phyloP scores from a whole-genome alignment of 2,329 filamentous ascomycete species.

The Aureobasidium zeae region DNA sequence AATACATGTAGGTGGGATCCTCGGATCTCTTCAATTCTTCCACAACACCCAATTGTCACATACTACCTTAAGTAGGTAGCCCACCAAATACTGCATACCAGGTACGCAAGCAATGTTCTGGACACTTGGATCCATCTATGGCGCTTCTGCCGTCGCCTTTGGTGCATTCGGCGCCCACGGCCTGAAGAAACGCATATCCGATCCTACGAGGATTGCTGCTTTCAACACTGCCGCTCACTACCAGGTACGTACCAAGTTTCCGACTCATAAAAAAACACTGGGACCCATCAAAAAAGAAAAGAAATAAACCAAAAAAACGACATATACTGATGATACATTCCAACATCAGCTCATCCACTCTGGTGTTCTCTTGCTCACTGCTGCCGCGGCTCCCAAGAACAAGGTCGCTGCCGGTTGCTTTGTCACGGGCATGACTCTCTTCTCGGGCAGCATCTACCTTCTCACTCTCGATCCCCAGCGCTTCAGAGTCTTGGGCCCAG shows the following conservation, averaged over 20 bases:
- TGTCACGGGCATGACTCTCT: constrained; percentile 57
- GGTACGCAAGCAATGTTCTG: constrained; percentile 34
- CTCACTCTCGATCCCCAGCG: constrained; percentile 52
- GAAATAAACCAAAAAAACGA: no score
- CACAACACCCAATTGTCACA: no score
- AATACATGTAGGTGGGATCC: no score
- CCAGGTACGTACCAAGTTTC: constrained; percentile 39
- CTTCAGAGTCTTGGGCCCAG: constrained; percentile 52
- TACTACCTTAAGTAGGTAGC: no score
- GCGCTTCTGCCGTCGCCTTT: constrained; percentile 51
- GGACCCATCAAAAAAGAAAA: no score
- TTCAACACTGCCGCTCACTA: constrained; percentile 60
- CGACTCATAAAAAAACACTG: not conserved
- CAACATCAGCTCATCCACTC: constrained; percentile 51
- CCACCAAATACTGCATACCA: not conserved
- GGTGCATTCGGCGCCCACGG: constrained; percentile 62
- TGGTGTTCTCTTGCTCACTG: constrained; percentile 48
- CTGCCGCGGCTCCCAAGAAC: constrained; percentile 21
- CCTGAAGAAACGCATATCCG: constrained; percentile 51
- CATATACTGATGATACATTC: not conserved
- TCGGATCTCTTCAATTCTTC: no score
- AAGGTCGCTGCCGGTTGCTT: constrained; percentile 51
- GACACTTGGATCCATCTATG: constrained; percentile 54
- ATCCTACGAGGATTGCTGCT: constrained; percentile 50
- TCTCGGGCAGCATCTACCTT: constrained; percentile 57